Base-by-base conservation (phyloP, 2,329 filamentous ascomycete genomes). In the Alternaria solani region DNA sequence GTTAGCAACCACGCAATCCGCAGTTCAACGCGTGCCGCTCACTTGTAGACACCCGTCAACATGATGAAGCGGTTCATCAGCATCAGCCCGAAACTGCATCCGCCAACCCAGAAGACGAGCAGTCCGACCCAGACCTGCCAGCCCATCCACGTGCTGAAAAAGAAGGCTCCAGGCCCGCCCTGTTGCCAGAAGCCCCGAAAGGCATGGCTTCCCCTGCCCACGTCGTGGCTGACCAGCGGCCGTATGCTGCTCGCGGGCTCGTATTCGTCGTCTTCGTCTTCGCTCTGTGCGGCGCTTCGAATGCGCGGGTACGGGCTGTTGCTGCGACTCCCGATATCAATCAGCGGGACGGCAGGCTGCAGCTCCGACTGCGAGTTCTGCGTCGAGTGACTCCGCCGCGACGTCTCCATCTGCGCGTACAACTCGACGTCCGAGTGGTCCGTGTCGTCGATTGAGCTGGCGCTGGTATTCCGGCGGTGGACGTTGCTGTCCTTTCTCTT, bases 61-160 rank as follows among this genome's bases (percentile, higher is more conserved):
- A 85, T 73, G 59, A 85, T 82, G 63, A 85, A 84, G 55, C 83
- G 75, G 64, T 85, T 84, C 81, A 84, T 83, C 57, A 84, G 74
- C 53, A 81, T 65, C 61, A 84, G 68, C 4, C 80, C 82, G 62
- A 84, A 84, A 9, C 78, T 74, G 60, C 80, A 83, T 2, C 80
- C 82, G 4, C 80, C 80, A 0, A 83, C 75, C 81, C 81, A 84
- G 11, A 84, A 74, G 12, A 84, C 78, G 51, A 85, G 68, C 61
- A 84, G 51, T 9, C 76, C 81, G 12, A 85, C 77, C 68, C 81
- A 85, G 1, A 83, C 63, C 67, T 82, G 78, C 81, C 82, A 84
- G 46, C 83, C 83, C 43, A 76, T 57, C 69, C 77, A 78, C 0
- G 81, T 83, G 12, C 79, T 79, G 65, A 83, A 83, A 52, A 85